Evolutionary conservation across 495 filamentous ascomycete species (phyloP).

Genomic region (Tricharina praecox): DNA sequence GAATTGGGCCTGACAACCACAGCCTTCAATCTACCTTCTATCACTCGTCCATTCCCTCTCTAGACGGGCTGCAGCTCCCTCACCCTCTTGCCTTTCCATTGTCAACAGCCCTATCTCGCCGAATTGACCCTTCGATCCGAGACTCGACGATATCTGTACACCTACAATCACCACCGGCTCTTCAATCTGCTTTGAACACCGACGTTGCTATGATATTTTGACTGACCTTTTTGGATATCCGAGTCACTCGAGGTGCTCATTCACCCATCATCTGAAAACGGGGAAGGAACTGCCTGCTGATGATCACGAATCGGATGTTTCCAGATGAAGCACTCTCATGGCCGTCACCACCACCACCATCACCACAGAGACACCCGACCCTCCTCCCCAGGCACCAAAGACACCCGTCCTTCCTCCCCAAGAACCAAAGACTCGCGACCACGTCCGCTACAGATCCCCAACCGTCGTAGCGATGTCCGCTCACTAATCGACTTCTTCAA

Average conservation of each 20-base stretch:
- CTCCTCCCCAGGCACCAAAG: not conserved
- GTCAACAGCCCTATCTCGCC: no score
- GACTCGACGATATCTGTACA: no score
- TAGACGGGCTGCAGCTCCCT: no score
- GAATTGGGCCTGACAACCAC: no score
- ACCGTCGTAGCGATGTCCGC: constrained; percentile 10
- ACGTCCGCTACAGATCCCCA: constrained; percentile 9
- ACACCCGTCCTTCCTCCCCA: not conserved
- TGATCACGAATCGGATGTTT: not conserved
- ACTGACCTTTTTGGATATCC: not conserved
- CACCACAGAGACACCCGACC: not conserved
- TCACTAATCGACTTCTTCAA: constrained; percentile 22
- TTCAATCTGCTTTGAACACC: constrained; percentile 1
- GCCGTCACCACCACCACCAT: not conserved
- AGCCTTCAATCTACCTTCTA: no score
- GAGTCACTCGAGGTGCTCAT: not conserved
- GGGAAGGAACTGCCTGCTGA: no score
- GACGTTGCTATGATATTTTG: not conserved
- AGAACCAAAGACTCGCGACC: constrained; percentile 13
- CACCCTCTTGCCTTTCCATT: no score
- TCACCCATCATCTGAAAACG: no score
- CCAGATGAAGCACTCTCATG: constrained; percentile 2
- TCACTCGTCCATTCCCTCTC: no score
- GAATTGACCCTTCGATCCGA: no score
- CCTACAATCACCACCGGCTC: not conserved